Conservation (phyloP, 352 stramenopile species). For the Phytopythium cucurbitacearum region DNA sequence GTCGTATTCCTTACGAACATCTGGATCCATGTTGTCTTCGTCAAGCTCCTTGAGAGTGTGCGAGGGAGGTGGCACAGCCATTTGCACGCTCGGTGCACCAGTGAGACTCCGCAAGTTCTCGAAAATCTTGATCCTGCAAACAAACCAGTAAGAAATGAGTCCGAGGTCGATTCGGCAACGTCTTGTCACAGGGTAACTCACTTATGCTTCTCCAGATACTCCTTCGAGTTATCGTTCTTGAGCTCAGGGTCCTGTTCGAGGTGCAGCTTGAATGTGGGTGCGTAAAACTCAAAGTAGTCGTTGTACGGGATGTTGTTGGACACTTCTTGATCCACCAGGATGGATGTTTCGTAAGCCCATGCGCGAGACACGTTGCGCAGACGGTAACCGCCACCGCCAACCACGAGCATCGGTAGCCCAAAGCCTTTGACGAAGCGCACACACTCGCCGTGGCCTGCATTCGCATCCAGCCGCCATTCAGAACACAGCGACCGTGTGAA, state of each 20-base stretch:
- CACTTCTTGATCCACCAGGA: constrained; percentile 85
- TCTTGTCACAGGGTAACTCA: constrained; percentile 20
- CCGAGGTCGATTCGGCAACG: not conserved
- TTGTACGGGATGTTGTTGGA: constrained; percentile 84
- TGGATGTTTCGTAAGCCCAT: constrained; percentile 97
- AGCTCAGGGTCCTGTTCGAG: constrained; percentile 71
- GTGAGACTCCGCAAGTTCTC: constrained; percentile 72
- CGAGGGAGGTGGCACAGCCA: constrained; percentile 63
- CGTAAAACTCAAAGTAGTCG: constrained; percentile 85
- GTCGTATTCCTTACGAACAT: constrained; percentile 68
- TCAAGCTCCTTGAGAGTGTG: constrained; percentile 76
- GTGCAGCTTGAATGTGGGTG: constrained; percentile 83
- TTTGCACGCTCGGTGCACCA: constrained; percentile 78
- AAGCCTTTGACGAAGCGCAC: constrained; percentile 88
- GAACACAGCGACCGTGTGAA: not conserved
- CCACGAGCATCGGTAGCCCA: constrained; percentile 73
- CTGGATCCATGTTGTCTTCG: constrained; percentile 63
- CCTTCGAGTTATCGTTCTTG: constrained; percentile 79
- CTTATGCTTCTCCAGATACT: constrained; percentile 87
- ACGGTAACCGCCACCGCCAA: constrained; percentile 83
- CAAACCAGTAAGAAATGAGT: constrained; percentile 2
- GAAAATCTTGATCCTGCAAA: constrained; percentile 75
- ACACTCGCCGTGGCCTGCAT: constrained; percentile 64
- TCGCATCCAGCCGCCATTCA: not conserved
- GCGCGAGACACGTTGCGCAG: constrained; percentile 89